Conservation (phyloP, 148 eudicot species). For the Simmondsia chinensis region DNA sequence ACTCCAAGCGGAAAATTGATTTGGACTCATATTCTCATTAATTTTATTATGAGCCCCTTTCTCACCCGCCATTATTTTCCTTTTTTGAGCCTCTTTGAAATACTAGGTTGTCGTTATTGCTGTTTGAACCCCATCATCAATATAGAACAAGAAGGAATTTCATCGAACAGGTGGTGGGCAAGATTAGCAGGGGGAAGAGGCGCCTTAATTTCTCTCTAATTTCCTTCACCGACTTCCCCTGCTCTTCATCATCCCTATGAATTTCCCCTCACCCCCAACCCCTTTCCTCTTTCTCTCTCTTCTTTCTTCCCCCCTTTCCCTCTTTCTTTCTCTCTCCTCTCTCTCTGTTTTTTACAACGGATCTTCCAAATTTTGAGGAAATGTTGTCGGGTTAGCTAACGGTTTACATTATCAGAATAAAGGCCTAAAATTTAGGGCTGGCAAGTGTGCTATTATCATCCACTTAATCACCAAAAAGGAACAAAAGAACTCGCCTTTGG, state of each 20-base stretch:
- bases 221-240: constrained; percentile 21
- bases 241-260: constrained; percentile 10
- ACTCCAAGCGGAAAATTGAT: constrained; percentile 10
- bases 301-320: neutral
- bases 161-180: constrained; percentile 10
- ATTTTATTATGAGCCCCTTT: constrained; percentile 3
- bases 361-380: constrained; percentile 17
- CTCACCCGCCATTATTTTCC: constrained; percentile 8
- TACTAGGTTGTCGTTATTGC: too few species aligned
- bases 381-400: constrained; percentile 9
- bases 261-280: neutral
- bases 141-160: neutral
- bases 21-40: constrained; percentile 15
- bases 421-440: constrained; percentile 19
- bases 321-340: constrained; percentile 2
- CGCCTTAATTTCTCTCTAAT: neutral
- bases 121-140: constrained; percentile 15
- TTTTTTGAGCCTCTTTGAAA: too few species aligned
- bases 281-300: neutral
- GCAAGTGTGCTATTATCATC: too few species aligned
- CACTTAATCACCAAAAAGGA: too few species aligned
- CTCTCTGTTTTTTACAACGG: constrained; percentile 8
- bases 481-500: too few species aligned
- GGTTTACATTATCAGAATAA: neutral
- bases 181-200: constrained; percentile 16